Conservation (phyloP, 768 basidiomycete species). For the Gymnopilus dilepis region DNA sequence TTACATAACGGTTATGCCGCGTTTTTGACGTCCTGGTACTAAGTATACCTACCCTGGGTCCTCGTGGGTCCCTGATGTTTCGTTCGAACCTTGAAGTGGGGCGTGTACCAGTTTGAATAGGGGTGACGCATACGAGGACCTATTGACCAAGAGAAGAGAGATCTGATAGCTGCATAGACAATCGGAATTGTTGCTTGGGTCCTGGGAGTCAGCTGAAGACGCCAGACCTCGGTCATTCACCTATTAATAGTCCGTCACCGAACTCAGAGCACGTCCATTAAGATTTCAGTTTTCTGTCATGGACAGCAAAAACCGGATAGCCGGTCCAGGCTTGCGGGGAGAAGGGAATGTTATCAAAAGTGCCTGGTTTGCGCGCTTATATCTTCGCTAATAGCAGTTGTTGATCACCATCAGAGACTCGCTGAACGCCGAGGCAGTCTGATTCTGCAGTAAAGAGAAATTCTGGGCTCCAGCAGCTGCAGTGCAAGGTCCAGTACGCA, state of each 20-base stretch:
- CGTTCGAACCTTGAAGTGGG: not conserved
- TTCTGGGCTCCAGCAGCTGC: no score
- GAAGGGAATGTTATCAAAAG: not conserved
- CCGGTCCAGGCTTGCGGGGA: not conserved
- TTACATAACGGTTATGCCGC: not conserved
- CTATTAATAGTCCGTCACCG: slow-evolving; percentile 2
- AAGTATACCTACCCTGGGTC: slow-evolving; percentile 3
- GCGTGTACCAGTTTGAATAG: not conserved
- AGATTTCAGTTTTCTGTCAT: not conserved
- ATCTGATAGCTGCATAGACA: not conserved
- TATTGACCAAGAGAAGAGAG: not conserved
- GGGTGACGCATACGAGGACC: not conserved
- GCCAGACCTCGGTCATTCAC: not conserved
- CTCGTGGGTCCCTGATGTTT: slow-evolving; percentile 1
- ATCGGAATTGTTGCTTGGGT: not conserved
- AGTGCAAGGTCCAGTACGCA: not conserved
- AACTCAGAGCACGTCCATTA: not conserved
- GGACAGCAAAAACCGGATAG: not conserved
- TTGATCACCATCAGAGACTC: not conserved
- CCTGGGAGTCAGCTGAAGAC: not conserved
- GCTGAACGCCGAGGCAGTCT: no score
- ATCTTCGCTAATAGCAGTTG: slow-evolving; percentile 2
- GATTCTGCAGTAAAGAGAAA: no score
- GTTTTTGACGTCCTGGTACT: not conserved
- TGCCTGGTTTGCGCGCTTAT: not conserved